Conservation (phyloP, 2,329 filamentous ascomycete genomes). For the Clonostachys rhizophaga region DNA sequence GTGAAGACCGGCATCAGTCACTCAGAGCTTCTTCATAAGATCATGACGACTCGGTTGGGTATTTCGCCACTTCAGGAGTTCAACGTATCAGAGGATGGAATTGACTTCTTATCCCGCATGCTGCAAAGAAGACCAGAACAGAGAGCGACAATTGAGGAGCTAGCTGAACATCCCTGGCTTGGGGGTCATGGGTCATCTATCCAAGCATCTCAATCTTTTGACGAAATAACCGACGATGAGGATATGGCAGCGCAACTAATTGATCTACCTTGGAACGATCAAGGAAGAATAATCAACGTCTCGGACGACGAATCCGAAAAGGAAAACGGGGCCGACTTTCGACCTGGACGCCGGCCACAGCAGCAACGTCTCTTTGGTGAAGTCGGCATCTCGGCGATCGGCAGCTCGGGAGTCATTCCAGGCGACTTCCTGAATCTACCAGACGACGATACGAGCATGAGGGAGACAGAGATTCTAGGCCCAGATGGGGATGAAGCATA, state of each 20-base stretch:
- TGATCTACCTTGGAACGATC: constrained; percentile 8
- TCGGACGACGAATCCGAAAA: constrained; percentile 51
- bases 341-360: constrained; percentile 8
- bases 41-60: constrained; percentile 76
- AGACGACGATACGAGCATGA: constrained; percentile 29
- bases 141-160: constrained; percentile 68
- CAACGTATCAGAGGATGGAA: constrained; percentile 59
- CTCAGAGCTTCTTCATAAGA: constrained; percentile 74
- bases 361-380: constrained; percentile 44
- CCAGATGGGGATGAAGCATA: constrained; percentile 34
- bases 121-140: constrained; percentile 73
- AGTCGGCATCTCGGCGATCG: constrained; percentile 46
- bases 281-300: constrained; percentile 12
- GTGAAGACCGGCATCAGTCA: constrained; percentile 73
- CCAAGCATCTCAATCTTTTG: constrained; percentile 40
- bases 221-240: constrained; percentile 59
- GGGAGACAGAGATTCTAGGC: constrained; percentile 35
- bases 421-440: constrained; percentile 44
- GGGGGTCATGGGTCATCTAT: constrained; percentile 18
- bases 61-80: constrained; percentile 53
- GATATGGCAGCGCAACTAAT: constrained; percentile 48
- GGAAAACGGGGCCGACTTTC: constrained; percentile 52
- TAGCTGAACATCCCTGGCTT: constrained; percentile 76
- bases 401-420: constrained; percentile 46
- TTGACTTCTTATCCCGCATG: constrained; percentile 75